Evolutionary conservation across 2,329 filamentous ascomycete genomes (phyloP), one percentile per base, ranked within the genome.

Genomic region (Leptographium wingfieldii): DNA sequence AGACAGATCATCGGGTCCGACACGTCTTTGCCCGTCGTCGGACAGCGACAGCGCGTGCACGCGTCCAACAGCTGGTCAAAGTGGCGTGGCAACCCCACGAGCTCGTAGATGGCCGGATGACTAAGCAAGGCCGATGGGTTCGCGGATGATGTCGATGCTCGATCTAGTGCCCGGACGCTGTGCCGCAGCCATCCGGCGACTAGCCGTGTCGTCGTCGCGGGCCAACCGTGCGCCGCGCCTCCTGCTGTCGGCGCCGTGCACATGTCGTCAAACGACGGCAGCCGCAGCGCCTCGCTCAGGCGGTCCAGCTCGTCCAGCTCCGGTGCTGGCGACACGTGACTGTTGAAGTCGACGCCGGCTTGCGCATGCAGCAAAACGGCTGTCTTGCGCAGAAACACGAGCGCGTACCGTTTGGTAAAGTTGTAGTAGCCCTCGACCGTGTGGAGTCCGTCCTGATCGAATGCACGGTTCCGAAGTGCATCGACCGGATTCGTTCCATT

Each of bases 41-140:
- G 91, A 68, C 94, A 99, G 56, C 82, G 85, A 58, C 87, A 79
- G 64, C 85, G 85, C 66, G 94, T 92, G 31, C 90, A 90, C 73
- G 95, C 92, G 68, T 96, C 92, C 61, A 96, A 95, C 46, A 99
- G 78, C 3, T 85, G 87, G 71, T 97, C 94, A 70, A 91, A 99
- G 67, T 92, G 91, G 72, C 88, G 89, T 0, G 94, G 94, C 56
- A 99, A 75, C 1, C 94, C 94, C 14, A 99, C 86, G 29, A 99
- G 82, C 71, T 99, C 94, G 68, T 94, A 95, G 64, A 99, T 96
- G 55, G 85, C 87, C 0, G 94, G 95, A 70, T 99, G 94, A 59
- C 88, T 85, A 66, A 81, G 66, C 64, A 80, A 71, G 43, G 79
- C 79, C 9, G 79, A 78, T 19, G 65, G 61, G 22, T 22, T 22